phyloP scores from a whole-genome alignment of 2,329 filamentous ascomycete species.

The Ophiostoma quercus region DNA sequence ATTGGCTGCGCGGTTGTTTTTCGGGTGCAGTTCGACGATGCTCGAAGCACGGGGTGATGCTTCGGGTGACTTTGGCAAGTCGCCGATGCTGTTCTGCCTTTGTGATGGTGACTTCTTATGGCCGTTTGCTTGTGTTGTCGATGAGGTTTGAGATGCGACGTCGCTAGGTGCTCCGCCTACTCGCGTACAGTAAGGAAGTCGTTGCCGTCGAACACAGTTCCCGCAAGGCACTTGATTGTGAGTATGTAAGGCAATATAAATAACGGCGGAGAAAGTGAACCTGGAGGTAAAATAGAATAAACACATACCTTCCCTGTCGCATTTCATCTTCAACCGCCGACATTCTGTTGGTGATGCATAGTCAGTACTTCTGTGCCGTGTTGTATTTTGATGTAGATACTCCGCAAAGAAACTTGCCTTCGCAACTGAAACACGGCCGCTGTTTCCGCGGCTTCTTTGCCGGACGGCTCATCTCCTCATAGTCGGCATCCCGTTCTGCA shows the following conservation, averaged over 20 bases:
- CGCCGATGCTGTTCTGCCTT: not conserved
- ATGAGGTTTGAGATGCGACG: not conserved
- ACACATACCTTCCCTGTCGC: not conserved
- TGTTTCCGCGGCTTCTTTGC: conserved; percentile 20
- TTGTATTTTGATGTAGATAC: not conserved
- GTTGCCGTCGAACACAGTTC: not conserved
- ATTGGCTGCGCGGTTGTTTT: not conserved
- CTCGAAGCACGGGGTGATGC: not conserved
- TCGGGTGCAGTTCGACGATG: not conserved
- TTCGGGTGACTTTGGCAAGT: not conserved
- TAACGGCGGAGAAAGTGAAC: not conserved
- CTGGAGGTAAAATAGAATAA: not conserved
- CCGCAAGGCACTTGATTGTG: not conserved
- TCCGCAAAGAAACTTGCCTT: conserved; percentile 4
- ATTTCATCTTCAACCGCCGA: not conserved
- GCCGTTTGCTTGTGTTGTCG: not conserved
- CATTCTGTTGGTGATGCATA: not conserved
- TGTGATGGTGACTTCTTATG: not conserved
- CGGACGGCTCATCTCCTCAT: conserved; percentile 7
- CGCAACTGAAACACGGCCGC: conserved; percentile 19
- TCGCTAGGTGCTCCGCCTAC: not conserved
- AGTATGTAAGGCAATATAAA: not conserved
- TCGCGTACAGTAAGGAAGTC: not conserved
- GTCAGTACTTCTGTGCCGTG: not conserved
- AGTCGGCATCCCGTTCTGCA: not conserved